A percentile compares a stretch with the other conserved stretches of the same genome.
Evolutionary conservation across 441 rosid genomes (phyloP).

Genomic region (Isatis lusitanica): DNA sequence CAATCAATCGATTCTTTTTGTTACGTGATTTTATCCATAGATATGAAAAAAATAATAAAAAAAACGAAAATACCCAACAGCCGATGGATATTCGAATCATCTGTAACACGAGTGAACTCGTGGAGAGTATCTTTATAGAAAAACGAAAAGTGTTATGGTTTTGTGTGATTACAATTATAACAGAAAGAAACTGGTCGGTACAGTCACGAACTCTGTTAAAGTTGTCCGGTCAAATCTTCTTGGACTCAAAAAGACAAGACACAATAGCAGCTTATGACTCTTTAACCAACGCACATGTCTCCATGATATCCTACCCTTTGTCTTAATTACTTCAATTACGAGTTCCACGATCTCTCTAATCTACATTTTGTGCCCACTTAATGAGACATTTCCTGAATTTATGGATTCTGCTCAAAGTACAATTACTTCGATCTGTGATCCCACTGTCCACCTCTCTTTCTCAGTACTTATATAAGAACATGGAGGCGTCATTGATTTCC

Average conservation of each 20-base stretch:
- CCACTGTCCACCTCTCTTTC: constrained; percentile 6
- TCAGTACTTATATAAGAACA: constrained; percentile 24
- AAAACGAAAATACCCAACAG: not conserved
- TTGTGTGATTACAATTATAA: constrained; percentile 18
- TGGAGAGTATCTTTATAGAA: constrained; percentile 33
- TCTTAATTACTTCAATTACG: not conserved
- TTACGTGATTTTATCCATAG: not conserved
- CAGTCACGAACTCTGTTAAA: constrained; percentile 30
- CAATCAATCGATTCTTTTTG: not conserved
- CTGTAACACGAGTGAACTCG: constrained; percentile 7
- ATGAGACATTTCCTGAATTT: constrained; percentile 29
- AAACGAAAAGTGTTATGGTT: constrained; percentile 6
- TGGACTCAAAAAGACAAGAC: constrained; percentile 28
- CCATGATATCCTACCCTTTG: not conserved
- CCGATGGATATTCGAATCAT: not conserved
- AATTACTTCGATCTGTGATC: constrained; percentile 7
- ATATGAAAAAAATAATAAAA: not conserved
- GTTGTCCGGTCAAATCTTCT: constrained; percentile 33
- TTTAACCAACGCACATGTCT: constrained; percentile 28
- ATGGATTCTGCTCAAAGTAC: constrained; percentile 16
- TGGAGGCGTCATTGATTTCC: constrained; percentile 2
- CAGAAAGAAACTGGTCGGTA: constrained; percentile 29
- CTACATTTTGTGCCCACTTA: constrained; percentile 22
- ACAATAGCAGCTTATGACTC: constrained; percentile 28
- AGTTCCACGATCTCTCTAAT: constrained; percentile 8